These are phyloP conservation scores for Sugiyamaella boreocaroliniensis DNA, from an alignment of 805 yeast species.

Conservation along the genomic window DNA sequence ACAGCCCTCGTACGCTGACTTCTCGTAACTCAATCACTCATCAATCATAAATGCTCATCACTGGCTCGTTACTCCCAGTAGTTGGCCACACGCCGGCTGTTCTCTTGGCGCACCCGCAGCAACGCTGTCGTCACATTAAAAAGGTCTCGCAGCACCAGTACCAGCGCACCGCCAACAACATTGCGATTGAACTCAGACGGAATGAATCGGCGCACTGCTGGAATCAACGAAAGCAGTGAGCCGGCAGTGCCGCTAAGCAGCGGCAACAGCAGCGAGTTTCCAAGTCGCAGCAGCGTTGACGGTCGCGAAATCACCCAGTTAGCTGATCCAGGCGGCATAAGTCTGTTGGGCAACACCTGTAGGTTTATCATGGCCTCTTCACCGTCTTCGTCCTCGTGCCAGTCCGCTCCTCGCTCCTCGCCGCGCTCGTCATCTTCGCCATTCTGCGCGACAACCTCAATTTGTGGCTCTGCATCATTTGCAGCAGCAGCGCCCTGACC, in stretches of 20 bases:
- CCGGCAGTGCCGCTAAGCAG: constrained; percentile 17
- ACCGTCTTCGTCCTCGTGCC: background rate
- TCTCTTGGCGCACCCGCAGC: constrained; percentile 13
- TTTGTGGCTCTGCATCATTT: background rate
- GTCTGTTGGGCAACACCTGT: background rate
- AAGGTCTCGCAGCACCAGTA: constrained; percentile 20
- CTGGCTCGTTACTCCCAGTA: constrained; percentile 8
- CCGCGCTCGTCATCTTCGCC: too few species aligned
- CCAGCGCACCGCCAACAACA: constrained; percentile 21
- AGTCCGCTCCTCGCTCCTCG: background rate
- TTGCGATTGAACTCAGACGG: constrained; percentile 22
- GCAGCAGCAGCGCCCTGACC: background rate
- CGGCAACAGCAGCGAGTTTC: constrained; percentile 18
- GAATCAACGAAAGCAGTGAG: constrained; percentile 11
- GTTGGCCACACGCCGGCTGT: constrained; percentile 15
- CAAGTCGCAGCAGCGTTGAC: constrained; percentile 10
- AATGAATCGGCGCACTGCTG: constrained; percentile 12
- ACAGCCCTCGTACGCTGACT: background rate
- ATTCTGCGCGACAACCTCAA: too few species aligned
- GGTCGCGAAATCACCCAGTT: constrained; percentile 19
- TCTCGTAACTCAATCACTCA: too few species aligned
- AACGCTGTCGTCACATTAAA: constrained; percentile 23
- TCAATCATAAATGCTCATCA: background rate
- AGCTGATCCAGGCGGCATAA: constrained; percentile 3
- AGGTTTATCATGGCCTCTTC: background rate